Evolutionary conservation across 1,284 basidiomycete genomes (phyloP).

Genomic region (Moesziomyces aphidis): DNA sequence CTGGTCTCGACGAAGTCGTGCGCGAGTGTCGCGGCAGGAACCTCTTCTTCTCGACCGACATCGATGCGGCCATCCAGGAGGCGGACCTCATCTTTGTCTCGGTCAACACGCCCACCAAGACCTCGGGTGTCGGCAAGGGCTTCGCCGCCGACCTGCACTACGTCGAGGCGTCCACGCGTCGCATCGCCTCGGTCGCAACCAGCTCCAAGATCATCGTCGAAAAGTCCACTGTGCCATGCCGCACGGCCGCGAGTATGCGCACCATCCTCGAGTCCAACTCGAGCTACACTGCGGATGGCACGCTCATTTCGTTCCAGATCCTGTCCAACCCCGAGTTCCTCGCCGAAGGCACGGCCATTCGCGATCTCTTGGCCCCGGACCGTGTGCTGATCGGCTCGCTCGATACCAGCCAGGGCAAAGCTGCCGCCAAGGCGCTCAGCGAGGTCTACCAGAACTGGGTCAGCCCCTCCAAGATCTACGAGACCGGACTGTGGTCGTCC

Average conservation of each 20-base stretch:
- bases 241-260: constrained; percentile 98
- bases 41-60: constrained; percentile 95
- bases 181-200: constrained; percentile 89
- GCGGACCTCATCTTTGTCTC: constrained; percentile 82
- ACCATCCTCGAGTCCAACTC: constrained; percentile 98
- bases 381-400: constrained; percentile 97
- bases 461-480: constrained; percentile 84
- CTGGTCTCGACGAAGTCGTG: constrained; percentile 94
- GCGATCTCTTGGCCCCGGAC: constrained; percentile 88
- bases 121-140: constrained; percentile 94
- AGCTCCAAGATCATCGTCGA: constrained; percentile 98
- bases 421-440: constrained; percentile 81
- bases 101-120: constrained; percentile 98
- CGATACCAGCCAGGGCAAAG: constrained; percentile 83
- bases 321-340: constrained; percentile 99
- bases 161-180: constrained; percentile 88
- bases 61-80: constrained; percentile 90
- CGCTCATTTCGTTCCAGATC: constrained; percentile 92
- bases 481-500: constrained; percentile 97
- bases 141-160: constrained; percentile 88
- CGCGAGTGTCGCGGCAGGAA: constrained; percentile 88
- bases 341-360: constrained; percentile 95
- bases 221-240: constrained; percentile 98
- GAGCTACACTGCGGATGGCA: constrained; percentile 70
- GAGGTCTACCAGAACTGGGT: constrained; percentile 97